Evolutionary conservation across 257 asterid species (phyloP), one percentile per base, ranked within the genome.

Genomic region (Striga asiatica): DNA sequence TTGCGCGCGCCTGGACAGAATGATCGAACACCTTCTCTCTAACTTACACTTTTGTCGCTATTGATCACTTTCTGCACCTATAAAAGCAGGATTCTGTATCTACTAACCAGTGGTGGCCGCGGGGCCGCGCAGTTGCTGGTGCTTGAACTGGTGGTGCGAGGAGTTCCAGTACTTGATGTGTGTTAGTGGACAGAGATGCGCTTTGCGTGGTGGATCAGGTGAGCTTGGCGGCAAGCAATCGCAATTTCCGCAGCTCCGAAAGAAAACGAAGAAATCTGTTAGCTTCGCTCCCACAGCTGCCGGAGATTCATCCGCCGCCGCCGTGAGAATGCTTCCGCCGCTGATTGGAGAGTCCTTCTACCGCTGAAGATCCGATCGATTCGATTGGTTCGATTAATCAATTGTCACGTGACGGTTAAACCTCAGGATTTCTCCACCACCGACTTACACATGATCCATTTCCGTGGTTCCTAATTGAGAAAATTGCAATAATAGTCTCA

Each of bases 171-270:
- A 61, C 38, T 60, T 71, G 80, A 84, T 84, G 91, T 78, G 78
- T 81, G 91, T 84, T 91, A 84, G 75, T 74, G 66, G 75, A 71
- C 61, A 66, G 76, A 61, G 76, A 62, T 73, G 51, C 75, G 67
- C 73, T 72, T 68, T 81, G 45, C 84, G 91, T n/a, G n/a, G n/a
- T 72, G 84, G 78, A 68, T 69, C 62, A 80, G 74, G 92, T 42
- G 81, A 83, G 79, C 68, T 86, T 58, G 80, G 82, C 43, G 81
- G n/a, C n/a, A n/a, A 83, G 66, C 96, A 82, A 64, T 75, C 76
- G 50, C 92, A 86, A 86, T 86, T 94, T 94, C 94, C 94, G 66
- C 95, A 82, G 42, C 83, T 85, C 27, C 71, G 96, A 66, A 86
- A 81, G 79, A 83, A n/a, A 67, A 72, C 91, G 94, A 75, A 89